Base-by-base conservation (phyloP, 139 green algal genomes). In the Chlamydomonas asymmetrica region DNA sequence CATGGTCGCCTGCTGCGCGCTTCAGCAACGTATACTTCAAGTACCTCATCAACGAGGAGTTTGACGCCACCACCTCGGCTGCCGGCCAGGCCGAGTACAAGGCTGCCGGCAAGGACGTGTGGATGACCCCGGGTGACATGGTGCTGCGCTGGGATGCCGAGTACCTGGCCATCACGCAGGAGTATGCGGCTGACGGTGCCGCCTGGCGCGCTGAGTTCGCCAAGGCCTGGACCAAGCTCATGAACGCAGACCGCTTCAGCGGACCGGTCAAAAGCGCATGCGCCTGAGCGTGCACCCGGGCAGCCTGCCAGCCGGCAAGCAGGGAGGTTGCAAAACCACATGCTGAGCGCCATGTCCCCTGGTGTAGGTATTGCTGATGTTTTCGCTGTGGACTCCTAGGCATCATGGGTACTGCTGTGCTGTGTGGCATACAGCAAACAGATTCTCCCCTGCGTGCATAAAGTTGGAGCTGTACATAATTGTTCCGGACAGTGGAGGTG, bases 181-280 rank as follows among this genome's bases (percentile, higher is more conserved):
- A 80, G 79, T 88, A 71, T 62, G 79, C 75, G 3, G 50, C 45
- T 3, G 65, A 83, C 67, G 63, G 71, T 13, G 49, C n/a, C 5
- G 37, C 41, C 22, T 85, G 85, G 65, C 37, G 70, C n/a, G 8
- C 45, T 22, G 76, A 57, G 7, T 83, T 85, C 65, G 29, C 65
- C 0, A 52, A 27, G 3, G 83, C 66, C 0, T 88, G 83, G 83
- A 78, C 31, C 1, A 70, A 76, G 66, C 6, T 85, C 25, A 85
- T 88, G 79, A 85, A 85, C 40, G 79, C 79, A 4, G 83, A 88
- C 72, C 77, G 83, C 52, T 87, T 84, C 67, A 31, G 79, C 10
- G 81, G 81, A 0, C 81, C 81, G 20, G 32, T 48, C 3, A 37
- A 66, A 9, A 86, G 66, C 62, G 43, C 54, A 59, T 86, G 81